phyloP scores from a whole-genome alignment of 176 grass and related monocot genomes.

The Triticum timopheevii region DNA sequence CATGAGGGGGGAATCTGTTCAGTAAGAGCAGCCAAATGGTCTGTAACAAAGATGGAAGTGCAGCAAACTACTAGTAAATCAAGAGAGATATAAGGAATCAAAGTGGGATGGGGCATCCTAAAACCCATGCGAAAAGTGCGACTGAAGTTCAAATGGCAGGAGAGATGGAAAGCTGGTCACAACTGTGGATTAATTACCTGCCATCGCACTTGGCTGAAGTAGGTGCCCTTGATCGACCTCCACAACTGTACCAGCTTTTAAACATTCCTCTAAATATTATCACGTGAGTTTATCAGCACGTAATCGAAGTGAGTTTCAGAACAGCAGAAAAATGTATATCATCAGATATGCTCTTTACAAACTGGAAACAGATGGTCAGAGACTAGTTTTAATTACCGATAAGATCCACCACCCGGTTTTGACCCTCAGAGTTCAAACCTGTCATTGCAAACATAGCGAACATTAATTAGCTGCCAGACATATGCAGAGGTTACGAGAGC shows the following conservation, averaged over 20 bases:
- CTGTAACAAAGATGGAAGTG: background rate
- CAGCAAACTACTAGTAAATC: background rate
- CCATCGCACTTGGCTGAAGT: background rate
- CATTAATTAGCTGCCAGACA: background rate
- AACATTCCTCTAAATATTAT: background rate
- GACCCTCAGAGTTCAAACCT: background rate
- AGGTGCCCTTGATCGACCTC: background rate
- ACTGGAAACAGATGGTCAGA: background rate
- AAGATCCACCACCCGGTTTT: background rate
- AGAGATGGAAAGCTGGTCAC: too few species aligned
- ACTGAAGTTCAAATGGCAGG: background rate
- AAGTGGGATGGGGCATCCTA: background rate
- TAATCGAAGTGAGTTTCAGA: background rate
- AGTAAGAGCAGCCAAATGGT: background rate
- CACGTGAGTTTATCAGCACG: background rate
- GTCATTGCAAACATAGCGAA: background rate
- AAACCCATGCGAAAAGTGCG: background rate
- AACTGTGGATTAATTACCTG: background rate
- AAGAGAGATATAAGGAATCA: background rate
- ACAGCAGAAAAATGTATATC: background rate
- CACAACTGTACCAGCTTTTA: background rate
- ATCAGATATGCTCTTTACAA: background rate
- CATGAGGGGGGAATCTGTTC: background rate
- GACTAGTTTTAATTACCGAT: background rate
- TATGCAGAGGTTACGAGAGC: background rate